These are phyloP conservation scores for Hanseniaspora valbyensis DNA, from an alignment of 805 yeast species.

Conservation along the genomic window DNA sequence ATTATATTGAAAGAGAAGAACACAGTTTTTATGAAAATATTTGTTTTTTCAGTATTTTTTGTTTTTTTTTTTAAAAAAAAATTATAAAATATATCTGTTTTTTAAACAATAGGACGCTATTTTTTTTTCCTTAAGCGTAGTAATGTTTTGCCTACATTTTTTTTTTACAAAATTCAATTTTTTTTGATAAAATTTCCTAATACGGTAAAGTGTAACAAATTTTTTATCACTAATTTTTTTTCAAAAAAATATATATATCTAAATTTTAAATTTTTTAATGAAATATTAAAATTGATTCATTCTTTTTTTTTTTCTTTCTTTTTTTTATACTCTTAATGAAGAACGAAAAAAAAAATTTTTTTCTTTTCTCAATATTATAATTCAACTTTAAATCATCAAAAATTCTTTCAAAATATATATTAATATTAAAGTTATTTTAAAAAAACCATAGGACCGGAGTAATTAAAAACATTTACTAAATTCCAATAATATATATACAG, in stretches of 20 bases:
- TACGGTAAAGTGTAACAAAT: neutral
- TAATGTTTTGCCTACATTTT: no score
- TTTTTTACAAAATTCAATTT: neutral
- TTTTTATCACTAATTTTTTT: neutral
- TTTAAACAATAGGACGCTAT: neutral
- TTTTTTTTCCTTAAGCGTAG: neutral
- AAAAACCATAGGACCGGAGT: constrained; percentile 27
- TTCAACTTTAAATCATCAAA: no score
- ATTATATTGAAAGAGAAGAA: no score
- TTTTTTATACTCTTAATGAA: no score
- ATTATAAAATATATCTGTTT: neutral
- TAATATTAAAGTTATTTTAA: neutral
- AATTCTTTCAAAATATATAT: no score
- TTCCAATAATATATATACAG: constrained; percentile 14
- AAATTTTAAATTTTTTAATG: no score
- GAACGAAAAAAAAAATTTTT: neutral
- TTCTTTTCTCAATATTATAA: no score
- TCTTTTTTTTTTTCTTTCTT: no score
- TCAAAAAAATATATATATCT: no score
- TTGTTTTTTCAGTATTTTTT: no score
- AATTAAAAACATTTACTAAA: constrained; percentile 25
- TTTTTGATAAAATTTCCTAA: neutral
- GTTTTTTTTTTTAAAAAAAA: neutral
- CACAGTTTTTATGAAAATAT: no score
- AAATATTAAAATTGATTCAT: no score